These are phyloP conservation scores for Phaeotremella fagi DNA, from an alignment of 768 basidiomycete species.

Conservation along the genomic window DNA sequence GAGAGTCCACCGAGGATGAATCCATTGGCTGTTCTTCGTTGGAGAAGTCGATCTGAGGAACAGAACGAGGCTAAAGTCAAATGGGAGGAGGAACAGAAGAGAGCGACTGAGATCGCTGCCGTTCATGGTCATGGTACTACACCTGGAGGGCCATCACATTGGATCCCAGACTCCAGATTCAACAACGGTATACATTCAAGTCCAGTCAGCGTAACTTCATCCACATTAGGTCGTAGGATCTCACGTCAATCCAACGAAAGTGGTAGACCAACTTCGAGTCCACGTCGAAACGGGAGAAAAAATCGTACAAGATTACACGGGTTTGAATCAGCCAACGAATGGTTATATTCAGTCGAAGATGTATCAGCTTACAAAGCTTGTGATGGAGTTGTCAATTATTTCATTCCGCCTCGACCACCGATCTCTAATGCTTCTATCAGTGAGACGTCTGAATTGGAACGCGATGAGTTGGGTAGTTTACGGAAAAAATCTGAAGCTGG, in stretches of 20 bases:
- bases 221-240: slow-evolving; percentile 3
- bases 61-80: slow-evolving; percentile 19
- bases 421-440: background rate
- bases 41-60: slow-evolving; percentile 27
- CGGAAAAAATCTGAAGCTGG: slow-evolving; percentile 3
- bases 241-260: slow-evolving; percentile 4
- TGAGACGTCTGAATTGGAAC: background rate
- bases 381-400: slow-evolving; percentile 39
- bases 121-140: no score
- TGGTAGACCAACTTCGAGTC: slow-evolving; percentile 5
- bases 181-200: slow-evolving; percentile 13
- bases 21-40: slow-evolving; percentile 33
- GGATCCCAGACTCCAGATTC: background rate
- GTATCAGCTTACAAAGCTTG: slow-evolving; percentile 25
- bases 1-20: slow-evolving; percentile 33
- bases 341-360: slow-evolving; percentile 35
- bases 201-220: slow-evolving; percentile 15
- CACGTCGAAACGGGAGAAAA: background rate
- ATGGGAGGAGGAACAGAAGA: slow-evolving; percentile 24
- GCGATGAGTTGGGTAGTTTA: no score
- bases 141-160: background rate
- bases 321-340: slow-evolving; percentile 5
- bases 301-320: background rate
- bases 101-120: background rate
- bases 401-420: slow-evolving; percentile 28